These are phyloP conservation scores for Metschnikowia koreensis DNA, from an alignment of 805 yeast genomes.

Conservation along the genomic window DNA sequence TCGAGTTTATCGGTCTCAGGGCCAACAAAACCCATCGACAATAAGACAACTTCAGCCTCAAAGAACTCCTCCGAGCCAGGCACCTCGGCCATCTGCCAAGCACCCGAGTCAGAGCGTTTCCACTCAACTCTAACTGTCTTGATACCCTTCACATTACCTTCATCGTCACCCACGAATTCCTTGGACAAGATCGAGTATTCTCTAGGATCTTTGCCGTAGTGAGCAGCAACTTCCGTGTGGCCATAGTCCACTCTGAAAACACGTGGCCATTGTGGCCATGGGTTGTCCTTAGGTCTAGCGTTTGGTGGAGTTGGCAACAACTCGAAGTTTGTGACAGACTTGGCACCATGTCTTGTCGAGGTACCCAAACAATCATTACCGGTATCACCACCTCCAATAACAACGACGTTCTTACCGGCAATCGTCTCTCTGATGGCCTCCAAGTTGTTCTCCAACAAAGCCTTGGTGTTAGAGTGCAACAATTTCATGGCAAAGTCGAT, in stretches of 20 bases:
- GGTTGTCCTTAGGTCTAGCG: conserved; percentile 86
- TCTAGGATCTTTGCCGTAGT: conserved; percentile 96
- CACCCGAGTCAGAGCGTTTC: conserved; percentile 93
- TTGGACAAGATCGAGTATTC: conserved; percentile 93
- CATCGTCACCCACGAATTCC: conserved; percentile 92
- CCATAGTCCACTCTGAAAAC: conserved; percentile 97
- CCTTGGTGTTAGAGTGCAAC: conserved; percentile 83
- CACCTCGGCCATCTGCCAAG: conserved; percentile 98
- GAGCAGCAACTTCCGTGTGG: conserved; percentile 90
- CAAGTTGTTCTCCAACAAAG: conserved; percentile 76
- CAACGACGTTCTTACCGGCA: conserved; percentile 87
- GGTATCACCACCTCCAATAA: conserved; percentile 99
- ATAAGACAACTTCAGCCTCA: conserved; percentile 89
- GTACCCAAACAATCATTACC: conserved; percentile 99
- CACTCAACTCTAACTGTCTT: conserved; percentile 97
- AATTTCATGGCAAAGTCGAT: conserved; percentile 94
- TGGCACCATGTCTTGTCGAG: conserved; percentile 94
- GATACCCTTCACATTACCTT: conserved; percentile 92
- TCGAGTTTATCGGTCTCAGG: conserved; percentile 83
- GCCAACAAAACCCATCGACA: conserved; percentile 97
- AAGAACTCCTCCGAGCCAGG: conserved; percentile 93
- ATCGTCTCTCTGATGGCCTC: conserved; percentile 70
- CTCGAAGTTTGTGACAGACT: conserved; percentile 91
- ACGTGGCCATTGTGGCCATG: conserved; percentile 99
- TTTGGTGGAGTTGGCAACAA: conserved; percentile 89